Percentiles rank a stretch among this genome's conserved stretches.
phyloP scores from a whole-genome alignment of 2,329 filamentous ascomycete genomes.

The Paraphaeosphaeria minitans region DNA sequence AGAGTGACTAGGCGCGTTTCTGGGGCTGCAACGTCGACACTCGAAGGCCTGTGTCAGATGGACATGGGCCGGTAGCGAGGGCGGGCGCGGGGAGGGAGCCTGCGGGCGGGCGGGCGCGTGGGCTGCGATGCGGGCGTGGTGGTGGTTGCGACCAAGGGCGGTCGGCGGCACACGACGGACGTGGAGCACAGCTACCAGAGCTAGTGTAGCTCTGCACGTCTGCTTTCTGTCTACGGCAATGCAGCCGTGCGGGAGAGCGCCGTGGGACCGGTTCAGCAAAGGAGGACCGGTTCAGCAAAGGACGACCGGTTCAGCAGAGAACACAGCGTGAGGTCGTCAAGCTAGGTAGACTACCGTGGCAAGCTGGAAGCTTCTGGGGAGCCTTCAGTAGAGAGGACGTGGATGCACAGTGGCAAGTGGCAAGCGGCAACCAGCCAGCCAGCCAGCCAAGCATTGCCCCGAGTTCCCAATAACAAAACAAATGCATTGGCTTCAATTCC shows the following conservation, averaged over 20 bases:
- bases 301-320: too few relatives aligned
- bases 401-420: conserved; percentile 5
- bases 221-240: too few relatives aligned
- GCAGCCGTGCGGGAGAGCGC: too few relatives aligned
- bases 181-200: not conserved
- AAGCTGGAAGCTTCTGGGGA: not conserved
- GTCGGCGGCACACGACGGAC: not conserved
- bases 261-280: too few relatives aligned
- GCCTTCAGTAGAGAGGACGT: not conserved
- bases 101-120: conserved; percentile 2
- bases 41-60: conserved; percentile 28
- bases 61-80: conserved; percentile 15
- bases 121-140: not conserved
- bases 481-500: conserved; percentile 10
- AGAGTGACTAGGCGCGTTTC: conserved; percentile 44
- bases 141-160: not conserved
- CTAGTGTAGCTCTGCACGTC: too few relatives aligned
- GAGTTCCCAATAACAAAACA: conserved; percentile 17
- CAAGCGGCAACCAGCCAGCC: conserved; percentile 6
- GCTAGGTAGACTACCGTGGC: too few relatives aligned
- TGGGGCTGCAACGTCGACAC: conserved; percentile 20
- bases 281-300: too few relatives aligned
- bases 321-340: too few relatives aligned
- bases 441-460: conserved; percentile 13
- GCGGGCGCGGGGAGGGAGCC: not conserved